A percentile compares a stretch with the other conserved stretches of the same genome.
These are phyloP conservation scores for Goffeauzyma gilvescens DNA, from an alignment of 768 basidiomycete species.

Conservation along the genomic window DNA sequence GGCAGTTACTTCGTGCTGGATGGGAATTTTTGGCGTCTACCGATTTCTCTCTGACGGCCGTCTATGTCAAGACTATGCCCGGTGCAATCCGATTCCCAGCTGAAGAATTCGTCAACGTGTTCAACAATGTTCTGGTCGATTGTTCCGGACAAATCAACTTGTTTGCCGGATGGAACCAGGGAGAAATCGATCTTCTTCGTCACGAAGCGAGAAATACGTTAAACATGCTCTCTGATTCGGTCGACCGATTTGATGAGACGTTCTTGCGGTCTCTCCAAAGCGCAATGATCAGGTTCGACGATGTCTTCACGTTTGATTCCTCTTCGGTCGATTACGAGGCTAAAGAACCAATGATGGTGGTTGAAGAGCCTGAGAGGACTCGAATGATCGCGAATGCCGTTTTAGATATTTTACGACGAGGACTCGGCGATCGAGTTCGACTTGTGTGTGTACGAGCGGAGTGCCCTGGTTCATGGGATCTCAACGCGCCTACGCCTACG, in stretches of 20 bases:
- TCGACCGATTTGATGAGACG: conserved; percentile 49
- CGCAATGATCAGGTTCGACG: conserved; percentile 51
- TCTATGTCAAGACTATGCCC: conserved; percentile 42
- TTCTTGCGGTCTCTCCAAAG: conserved; percentile 58
- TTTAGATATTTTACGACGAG: conserved; percentile 41
- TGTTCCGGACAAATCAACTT: conserved; percentile 58
- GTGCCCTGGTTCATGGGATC: too few species aligned
- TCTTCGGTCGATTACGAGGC: too few species aligned
- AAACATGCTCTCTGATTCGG: conserved; percentile 39
- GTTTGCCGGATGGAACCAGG: conserved; percentile 51
- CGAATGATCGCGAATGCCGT: too few species aligned
- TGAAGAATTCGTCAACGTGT: conserved; percentile 21
- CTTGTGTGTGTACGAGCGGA: conserved; percentile 46
- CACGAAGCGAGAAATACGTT: conserved; percentile 60
- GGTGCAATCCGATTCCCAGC: conserved; percentile 6
- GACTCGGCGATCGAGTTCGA: conserved; percentile 53
- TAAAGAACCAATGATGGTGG: too few species aligned
- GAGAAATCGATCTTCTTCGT: conserved; percentile 59
- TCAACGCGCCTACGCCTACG: conserved; percentile 29
- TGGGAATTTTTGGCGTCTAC: conserved; percentile 66
- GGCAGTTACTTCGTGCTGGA: conserved; percentile 70
- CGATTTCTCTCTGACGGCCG: conserved; percentile 42
- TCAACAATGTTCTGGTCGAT: conserved; percentile 52
- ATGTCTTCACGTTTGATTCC: conserved; percentile 22
- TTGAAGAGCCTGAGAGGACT: too few species aligned